Base-by-base conservation (phyloP, 495 filamentous ascomycete genomes). In the Schizothecium vesticola region DNA sequence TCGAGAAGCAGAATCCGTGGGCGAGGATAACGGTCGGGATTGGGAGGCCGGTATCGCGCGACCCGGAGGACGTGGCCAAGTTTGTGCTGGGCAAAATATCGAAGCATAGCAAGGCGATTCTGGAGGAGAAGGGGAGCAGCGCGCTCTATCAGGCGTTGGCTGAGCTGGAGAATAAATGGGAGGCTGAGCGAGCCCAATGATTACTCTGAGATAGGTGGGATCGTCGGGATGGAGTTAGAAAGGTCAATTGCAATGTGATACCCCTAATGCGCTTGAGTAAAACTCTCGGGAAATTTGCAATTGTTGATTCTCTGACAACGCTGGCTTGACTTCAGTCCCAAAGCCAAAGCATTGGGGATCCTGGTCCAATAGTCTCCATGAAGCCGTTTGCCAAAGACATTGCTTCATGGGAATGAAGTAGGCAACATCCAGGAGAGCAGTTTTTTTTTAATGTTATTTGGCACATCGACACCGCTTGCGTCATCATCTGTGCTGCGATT, bases 61-160 rank as follows among this genome's bases (percentile, higher is more conserved):
- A 88, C 55, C 80, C 79, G 64, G 71, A 69, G 19, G 82, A 81
- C 10, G 90, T 94, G 12, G 79, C 86, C 24, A 80, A 85, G 16
- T 92, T 91, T 80, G 92, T 95, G 31, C 71, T 95, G 55, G 80
- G 79, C 72, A 85, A 87, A 71, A 87, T 93, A 81, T 83, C 78
- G 19, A 64, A 56, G 19, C 58, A 70, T 13, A 72, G 67, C 59
- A 89, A 87, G 77, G 70, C 81, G 69, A 73, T 77, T 10, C 81
- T 84, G 22, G 80, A 90, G 28, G 77, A 81, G 13, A 73, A 74
- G 24, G 83, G 81, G 2, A 87, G 84, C 56, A 81, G 74, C 25
- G 80, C 78, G 59, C 80, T 92, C 24, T 66, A 87, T 36, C 73
- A 78, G 43, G 76, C 80, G 57, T 73, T 94, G 67, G 74, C 69